These are phyloP conservation scores for Apocynum venetum DNA, from an alignment of 257 asterid species.

Conservation along the genomic window DNA sequence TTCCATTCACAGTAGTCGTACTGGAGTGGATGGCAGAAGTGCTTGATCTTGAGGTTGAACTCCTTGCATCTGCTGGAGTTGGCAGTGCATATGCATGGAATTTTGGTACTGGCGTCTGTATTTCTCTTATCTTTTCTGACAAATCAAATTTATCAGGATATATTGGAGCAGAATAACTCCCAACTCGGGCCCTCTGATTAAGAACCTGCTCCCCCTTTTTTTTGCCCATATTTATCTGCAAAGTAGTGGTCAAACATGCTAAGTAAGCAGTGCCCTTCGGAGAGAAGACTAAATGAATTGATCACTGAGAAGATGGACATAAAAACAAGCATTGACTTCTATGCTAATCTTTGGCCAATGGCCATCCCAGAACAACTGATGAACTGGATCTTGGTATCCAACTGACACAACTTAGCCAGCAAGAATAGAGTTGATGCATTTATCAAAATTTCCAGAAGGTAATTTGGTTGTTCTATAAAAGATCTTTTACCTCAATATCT, in stretches of 20 bases:
- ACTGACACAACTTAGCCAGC: not conserved
- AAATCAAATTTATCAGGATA: constrained; percentile 71
- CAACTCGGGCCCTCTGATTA: constrained; percentile 41
- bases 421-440: not conserved
- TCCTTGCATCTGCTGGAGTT: constrained; percentile 81
- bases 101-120: constrained; percentile 42
- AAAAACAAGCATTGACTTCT: not conserved
- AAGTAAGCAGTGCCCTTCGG: not conserved
- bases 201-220: constrained; percentile 48
- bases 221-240: constrained; percentile 42
- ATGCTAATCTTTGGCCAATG: not conserved
- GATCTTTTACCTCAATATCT: constrained; percentile 40
- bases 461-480: not conserved
- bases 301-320: not conserved
- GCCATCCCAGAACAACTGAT: not conserved
- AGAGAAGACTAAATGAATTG: not conserved
- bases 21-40: constrained; percentile 35
- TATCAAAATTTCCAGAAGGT: not conserved
- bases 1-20: constrained; percentile 29
- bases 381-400: not conserved
- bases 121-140: constrained; percentile 56
- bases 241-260: not conserved
- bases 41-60: constrained; percentile 41
- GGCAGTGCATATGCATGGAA: constrained; percentile 76
- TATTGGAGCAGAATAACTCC: constrained; percentile 91